A percentile compares a stretch with the other conserved stretches of the same genome.
phyloP scores from a whole-genome alignment of 2,329 filamentous ascomycete genomes.

The Aspergillus jensenii region DNA sequence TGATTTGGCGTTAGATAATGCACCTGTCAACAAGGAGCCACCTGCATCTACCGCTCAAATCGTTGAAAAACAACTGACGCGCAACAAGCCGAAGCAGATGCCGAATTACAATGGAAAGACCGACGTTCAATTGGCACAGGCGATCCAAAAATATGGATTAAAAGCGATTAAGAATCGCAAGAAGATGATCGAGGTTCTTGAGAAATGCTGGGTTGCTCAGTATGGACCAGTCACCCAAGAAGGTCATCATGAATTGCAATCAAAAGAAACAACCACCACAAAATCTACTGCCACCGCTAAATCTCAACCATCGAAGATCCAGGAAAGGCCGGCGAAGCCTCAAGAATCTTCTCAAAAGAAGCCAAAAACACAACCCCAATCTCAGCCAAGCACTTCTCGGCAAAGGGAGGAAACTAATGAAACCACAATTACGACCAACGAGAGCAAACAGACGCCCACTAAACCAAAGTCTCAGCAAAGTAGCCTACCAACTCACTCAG shows the following conservation, averaged over 20 bases:
- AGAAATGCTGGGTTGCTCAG: constrained; percentile 70
- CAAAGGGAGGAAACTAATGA: not conserved
- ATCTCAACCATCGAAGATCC: not conserved
- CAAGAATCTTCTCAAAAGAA: not conserved
- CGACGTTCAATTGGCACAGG: constrained; percentile 61
- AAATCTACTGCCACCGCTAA: not conserved
- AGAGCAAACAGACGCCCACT: not conserved
- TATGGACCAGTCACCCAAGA: constrained; percentile 29
- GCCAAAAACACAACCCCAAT: not conserved
- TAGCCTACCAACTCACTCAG: not conserved
- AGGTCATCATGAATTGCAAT: constrained; percentile 19
- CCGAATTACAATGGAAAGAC: constrained; percentile 64
- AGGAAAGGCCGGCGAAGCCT: not conserved
- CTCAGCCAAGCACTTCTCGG: too few relatives aligned
- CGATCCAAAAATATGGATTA: constrained; percentile 67
- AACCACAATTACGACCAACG: not conserved
- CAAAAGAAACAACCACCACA: not conserved
- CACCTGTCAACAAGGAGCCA: not conserved
- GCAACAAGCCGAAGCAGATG: constrained; percentile 23
- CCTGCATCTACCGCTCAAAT: not conserved
- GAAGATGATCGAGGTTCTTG: constrained; percentile 68
- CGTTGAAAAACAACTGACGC: not conserved
- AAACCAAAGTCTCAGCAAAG: not conserved
- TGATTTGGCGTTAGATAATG: not conserved
- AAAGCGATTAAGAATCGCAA: constrained; percentile 68